Evolutionary conservation across 1,139 yeast genomes (phyloP).

Genomic region (Magnusiomyces fungicola): DNA sequence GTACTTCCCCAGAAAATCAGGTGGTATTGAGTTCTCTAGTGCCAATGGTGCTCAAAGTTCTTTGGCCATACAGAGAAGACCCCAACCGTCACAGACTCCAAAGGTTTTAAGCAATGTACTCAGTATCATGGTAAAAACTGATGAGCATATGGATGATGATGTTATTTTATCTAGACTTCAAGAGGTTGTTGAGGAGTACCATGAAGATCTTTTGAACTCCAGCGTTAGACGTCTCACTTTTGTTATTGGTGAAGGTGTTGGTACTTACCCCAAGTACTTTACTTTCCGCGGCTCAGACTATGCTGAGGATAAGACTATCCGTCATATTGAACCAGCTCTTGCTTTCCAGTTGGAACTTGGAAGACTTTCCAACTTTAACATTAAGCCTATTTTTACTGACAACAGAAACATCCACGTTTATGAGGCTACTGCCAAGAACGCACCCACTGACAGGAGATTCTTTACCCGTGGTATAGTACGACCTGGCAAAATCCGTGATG

Average conservation of each 20-base stretch:
- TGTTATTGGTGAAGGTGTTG: constrained; percentile 74
- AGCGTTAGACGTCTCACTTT: constrained; percentile 89
- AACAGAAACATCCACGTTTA: constrained; percentile 96
- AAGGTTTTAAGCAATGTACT: constrained; percentile 62
- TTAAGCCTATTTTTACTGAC: constrained; percentile 91
- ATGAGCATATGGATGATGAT: constrained; percentile 66
- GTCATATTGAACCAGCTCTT: constrained; percentile 96
- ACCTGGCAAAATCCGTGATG: constrained; percentile 91
- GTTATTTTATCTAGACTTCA: constrained; percentile 56
- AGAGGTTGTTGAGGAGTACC: constrained; percentile 60
- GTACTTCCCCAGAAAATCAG: constrained; percentile 44
- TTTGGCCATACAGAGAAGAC: constrained; percentile 27
- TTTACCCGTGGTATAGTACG: constrained; percentile 96
- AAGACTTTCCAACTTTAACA: constrained; percentile 87
- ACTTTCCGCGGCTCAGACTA: constrained; percentile 89
- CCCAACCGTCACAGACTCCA: constrained; percentile 29
- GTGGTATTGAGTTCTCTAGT: constrained; percentile 25
- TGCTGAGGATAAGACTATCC: constrained; percentile 69
- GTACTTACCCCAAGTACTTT: constrained; percentile 89
- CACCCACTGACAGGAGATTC: constrained; percentile 88
- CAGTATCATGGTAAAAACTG: constrained; percentile 69
- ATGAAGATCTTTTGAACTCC: constrained; percentile 59
- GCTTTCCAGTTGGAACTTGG: constrained; percentile 96
- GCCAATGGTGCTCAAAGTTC: constrained; percentile 28
- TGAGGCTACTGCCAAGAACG: constrained; percentile 91